Percentiles rank a stretch among this genome's conserved stretches.
These are phyloP conservation scores for Phylloporus sp. DNA, from an alignment of 768 basidiomycete species.

Conservation along the genomic window DNA sequence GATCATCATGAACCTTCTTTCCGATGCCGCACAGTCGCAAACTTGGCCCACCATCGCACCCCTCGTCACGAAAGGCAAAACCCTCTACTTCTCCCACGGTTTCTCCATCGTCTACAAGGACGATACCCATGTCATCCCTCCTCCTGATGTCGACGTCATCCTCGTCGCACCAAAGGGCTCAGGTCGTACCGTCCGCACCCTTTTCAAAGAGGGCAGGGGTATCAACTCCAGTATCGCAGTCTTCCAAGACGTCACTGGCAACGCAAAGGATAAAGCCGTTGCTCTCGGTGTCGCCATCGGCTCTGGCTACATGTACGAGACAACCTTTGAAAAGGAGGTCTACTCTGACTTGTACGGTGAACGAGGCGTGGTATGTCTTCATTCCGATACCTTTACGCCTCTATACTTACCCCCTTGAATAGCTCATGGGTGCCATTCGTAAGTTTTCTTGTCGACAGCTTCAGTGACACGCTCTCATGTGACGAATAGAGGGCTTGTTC, in stretches of 20 bases:
- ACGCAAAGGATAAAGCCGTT: constrained; percentile 95
- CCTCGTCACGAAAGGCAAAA: constrained; percentile 99
- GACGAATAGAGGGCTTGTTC: constrained; percentile 84
- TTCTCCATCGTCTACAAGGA: constrained; percentile 99
- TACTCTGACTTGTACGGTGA: constrained; percentile 99
- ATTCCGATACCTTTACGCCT: background rate
- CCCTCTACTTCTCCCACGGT: constrained; percentile 99
- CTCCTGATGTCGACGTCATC: constrained; percentile 94
- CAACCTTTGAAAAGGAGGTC: constrained; percentile 99
- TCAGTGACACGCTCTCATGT: constrained; percentile 3
- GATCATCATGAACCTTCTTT: constrained; percentile 99
- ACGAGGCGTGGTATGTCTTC: constrained; percentile 87
- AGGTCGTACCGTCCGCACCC: constrained; percentile 96
- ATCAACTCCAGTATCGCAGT: constrained; percentile 95
- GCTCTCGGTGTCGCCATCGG: constrained; percentile 93
- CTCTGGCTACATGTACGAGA: constrained; percentile 98
- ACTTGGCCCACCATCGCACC: constrained; percentile 89
- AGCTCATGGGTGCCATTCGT: constrained; percentile 98
- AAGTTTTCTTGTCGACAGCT: constrained; percentile 29
- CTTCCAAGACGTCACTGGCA: constrained; percentile 96
- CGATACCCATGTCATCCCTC: constrained; percentile 90
- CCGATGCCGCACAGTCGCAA: constrained; percentile 97
- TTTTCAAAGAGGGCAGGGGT: constrained; percentile 99
- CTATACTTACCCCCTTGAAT: constrained; percentile 11
- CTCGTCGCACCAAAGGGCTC: constrained; percentile 99